Evolutionary conservation across 1,139 yeast genomes (phyloP).

Genomic region (Pneumocystis jirovecii): DNA sequence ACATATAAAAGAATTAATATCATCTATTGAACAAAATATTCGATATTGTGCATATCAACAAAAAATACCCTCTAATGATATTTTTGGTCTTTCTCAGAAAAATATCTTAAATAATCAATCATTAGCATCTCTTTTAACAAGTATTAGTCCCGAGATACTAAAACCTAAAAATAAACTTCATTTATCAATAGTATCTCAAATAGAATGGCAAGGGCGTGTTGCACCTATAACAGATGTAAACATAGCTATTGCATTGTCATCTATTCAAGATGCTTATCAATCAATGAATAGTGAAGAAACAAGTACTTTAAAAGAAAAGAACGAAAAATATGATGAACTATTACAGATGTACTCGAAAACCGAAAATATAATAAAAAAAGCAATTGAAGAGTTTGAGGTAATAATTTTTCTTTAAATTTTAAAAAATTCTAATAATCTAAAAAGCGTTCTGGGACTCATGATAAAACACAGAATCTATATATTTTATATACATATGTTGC

Average conservation of each 20-base stretch:
- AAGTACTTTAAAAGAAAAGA: neutral
- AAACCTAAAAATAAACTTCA: neutral
- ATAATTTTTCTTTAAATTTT: neutral
- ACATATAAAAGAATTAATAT: neutral
- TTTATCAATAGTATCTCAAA: neutral
- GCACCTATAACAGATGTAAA: neutral
- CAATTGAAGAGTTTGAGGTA: neutral
- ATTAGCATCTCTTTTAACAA: neutral
- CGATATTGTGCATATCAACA: neutral
- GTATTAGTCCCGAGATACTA: neutral
- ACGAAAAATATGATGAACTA: neutral
- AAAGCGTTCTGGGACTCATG: neutral
- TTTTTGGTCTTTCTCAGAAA: neutral
- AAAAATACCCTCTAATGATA: neutral
- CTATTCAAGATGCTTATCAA: neutral
- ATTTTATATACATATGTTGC: neutral
- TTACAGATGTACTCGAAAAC: neutral
- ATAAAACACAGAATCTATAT: neutral
- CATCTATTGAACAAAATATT: neutral
- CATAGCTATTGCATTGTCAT: neutral
- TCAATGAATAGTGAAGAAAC: neutral
- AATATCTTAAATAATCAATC: neutral
- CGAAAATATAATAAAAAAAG: neutral
- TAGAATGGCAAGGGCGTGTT: neutral
- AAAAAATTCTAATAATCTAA: neutral